Percentiles rank a stretch among this genome's conserved stretches.
These are phyloP conservation scores for Tripidium arundinaceum DNA, from an alignment of 202 grass and related monocot genomes.

Conservation along the genomic window DNA sequence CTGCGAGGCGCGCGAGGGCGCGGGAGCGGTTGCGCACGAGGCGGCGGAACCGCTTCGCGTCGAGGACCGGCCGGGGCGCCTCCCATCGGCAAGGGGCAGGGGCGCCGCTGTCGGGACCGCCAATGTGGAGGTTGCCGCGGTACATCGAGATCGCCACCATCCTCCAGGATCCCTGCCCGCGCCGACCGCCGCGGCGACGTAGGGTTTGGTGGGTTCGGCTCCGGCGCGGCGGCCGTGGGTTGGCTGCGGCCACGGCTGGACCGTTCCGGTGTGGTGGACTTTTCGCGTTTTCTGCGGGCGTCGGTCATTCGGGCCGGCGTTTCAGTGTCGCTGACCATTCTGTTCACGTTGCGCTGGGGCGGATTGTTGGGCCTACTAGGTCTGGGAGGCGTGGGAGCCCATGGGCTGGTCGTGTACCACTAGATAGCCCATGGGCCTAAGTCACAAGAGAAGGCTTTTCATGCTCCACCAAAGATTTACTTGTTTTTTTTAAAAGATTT, in stretches of 20 bases:
- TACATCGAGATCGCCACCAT: conserved; percentile 94
- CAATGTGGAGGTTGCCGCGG: conserved; percentile 80
- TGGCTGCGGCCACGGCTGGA: not conserved
- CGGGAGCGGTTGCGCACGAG: conserved; percentile 57
- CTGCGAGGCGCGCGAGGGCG: conserved; percentile 50
- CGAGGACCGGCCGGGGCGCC: conserved; percentile 34
- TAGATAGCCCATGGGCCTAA: not conserved
- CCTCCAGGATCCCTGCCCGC: not conserved
- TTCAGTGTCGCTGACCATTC: too few species aligned
- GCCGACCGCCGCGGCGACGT: not conserved
- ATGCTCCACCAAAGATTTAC: too few species aligned
- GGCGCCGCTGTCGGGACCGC: conserved; percentile 24
- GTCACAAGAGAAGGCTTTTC: not conserved
- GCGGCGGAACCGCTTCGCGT: conserved; percentile 50
- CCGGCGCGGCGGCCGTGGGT: not conserved
- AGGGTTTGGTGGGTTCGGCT: not conserved
- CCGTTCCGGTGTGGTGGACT: not conserved
- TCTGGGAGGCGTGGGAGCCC: not conserved
- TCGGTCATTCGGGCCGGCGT: not conserved
- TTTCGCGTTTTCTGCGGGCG: not conserved
- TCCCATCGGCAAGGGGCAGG: conserved; percentile 46
- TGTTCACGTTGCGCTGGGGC: too few species aligned
- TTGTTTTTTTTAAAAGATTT: too few species aligned
- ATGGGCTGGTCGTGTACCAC: not conserved
- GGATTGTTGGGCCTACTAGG: not conserved